phyloP scores from a whole-genome alignment of 768 basidiomycete genomes.

The Krasilnikovozyma curviuscula region DNA sequence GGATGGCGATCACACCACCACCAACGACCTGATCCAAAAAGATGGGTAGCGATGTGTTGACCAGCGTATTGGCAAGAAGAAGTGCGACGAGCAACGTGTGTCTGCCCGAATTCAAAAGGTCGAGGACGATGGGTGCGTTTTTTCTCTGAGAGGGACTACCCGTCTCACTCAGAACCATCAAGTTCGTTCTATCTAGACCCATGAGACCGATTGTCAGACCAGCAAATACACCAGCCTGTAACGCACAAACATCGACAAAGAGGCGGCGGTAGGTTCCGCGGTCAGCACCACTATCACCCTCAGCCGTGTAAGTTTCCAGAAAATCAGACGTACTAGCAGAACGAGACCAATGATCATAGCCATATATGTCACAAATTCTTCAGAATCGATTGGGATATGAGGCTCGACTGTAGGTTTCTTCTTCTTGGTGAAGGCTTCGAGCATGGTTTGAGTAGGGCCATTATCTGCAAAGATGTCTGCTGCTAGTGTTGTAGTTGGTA shows the following conservation, averaged over 20 bases:
- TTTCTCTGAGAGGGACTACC: not conserved
- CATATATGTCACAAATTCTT: too few species aligned
- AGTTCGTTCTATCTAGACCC: not conserved
- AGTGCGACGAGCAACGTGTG: not conserved
- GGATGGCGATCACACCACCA: not conserved
- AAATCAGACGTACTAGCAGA: too few species aligned
- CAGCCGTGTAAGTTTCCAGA: too few species aligned
- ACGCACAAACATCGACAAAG: slow-evolving; percentile 30
- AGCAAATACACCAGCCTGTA: slow-evolving; percentile 25
- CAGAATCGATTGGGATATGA: too few species aligned
- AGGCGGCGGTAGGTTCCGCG: too few species aligned
- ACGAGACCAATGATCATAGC: too few species aligned
- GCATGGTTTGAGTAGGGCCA: too few species aligned
- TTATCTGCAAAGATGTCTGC: too few species aligned
- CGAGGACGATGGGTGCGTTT: not conserved
- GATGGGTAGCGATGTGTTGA: not conserved
- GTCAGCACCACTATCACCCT: too few species aligned
- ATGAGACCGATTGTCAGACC: slow-evolving; percentile 1
- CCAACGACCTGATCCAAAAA: slow-evolving; percentile 2
- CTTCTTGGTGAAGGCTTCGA: too few species aligned
- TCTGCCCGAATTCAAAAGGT: not conserved
- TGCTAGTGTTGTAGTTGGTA: too few species aligned
- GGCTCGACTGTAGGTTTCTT: too few species aligned
- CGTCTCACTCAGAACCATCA: not conserved
- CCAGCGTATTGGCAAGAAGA: not conserved